phyloP scores from a whole-genome alignment of 495 filamentous ascomycete genomes.

The Aspergillus biplanus region DNA sequence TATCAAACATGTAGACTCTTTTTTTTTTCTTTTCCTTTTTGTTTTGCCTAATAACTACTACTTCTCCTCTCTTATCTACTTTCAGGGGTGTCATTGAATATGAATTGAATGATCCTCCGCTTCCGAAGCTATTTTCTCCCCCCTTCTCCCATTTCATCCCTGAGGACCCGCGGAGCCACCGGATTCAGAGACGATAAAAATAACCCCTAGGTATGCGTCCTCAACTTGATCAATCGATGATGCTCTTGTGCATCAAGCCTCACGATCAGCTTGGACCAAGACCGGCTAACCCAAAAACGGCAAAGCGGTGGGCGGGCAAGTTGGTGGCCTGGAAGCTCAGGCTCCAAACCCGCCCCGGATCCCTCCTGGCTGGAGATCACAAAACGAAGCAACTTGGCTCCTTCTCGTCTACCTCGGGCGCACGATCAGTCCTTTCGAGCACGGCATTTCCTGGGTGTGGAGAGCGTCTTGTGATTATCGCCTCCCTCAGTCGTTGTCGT shows the following conservation, averaged over 20 bases:
- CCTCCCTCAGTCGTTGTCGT: slow-evolving; percentile 15
- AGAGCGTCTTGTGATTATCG: slow-evolving; percentile 29
- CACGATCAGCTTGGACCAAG: too few species aligned
- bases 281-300: slow-evolving; percentile 9
- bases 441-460: slow-evolving; percentile 4
- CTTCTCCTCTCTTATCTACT: slow-evolving; percentile 33
- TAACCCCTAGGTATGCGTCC: too few species aligned
- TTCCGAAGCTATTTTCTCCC: too few species aligned
- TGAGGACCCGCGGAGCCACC: too few species aligned
- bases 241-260: too few species aligned
- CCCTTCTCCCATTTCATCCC: too few species aligned
- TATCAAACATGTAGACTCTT: slow-evolving; percentile 48
- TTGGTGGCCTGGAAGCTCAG: slow-evolving; percentile 23
- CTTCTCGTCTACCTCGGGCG: slow-evolving; percentile 24
- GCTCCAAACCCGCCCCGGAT: slow-evolving; percentile 18
- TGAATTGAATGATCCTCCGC: slow-evolving; percentile 23
- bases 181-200: too few species aligned
- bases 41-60: not conserved
- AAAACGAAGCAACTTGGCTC: slow-evolving; percentile 14
- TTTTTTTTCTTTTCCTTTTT: slow-evolving; percentile 23
- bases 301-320: not conserved
- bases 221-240: too few species aligned
- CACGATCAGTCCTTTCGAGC: slow-evolving; percentile 7
- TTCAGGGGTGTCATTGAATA: slow-evolving; percentile 27
- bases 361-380: slow-evolving; percentile 17